A percentile compares a stretch with the other conserved stretches of the same genome.
Conservation (phyloP, 257 asterid genomes). For the Orobanche coerulescens region DNA sequence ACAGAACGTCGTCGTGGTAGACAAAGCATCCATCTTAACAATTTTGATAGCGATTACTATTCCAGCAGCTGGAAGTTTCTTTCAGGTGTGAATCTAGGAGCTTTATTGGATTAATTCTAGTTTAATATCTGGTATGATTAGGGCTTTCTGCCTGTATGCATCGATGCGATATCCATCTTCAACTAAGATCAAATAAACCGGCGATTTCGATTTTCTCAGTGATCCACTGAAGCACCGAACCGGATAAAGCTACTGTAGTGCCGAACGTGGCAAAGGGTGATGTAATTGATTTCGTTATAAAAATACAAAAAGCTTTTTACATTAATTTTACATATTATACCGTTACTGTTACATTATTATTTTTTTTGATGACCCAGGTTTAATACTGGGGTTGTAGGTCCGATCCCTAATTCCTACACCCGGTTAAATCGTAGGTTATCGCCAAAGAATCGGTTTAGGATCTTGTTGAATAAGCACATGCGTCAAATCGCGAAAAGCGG, state of each 20-base stretch:
- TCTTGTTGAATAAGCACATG: no score
- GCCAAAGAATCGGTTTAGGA: no score
- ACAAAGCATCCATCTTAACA: constrained; percentile 46
- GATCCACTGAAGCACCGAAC: constrained; percentile 25
- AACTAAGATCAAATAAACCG: constrained; percentile 27
- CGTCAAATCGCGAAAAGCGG: no score
- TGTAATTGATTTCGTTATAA: no score
- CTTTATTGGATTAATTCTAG: constrained; percentile 12
- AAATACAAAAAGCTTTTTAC: no score
- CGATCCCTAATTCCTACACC: no score
- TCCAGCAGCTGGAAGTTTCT: background rate
- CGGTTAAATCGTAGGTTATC: no score
- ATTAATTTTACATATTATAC: no score
- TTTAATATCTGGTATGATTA: constrained; percentile 3
- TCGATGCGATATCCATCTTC: constrained; percentile 8
- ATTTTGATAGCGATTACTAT: background rate
- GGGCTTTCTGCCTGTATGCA: constrained; percentile 20
- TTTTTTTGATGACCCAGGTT: no score
- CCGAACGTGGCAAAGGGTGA: no score
- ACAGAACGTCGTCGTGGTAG: constrained; percentile 55
- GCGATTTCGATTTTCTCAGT: constrained; percentile 13
- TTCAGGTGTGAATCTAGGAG: constrained; percentile 2
- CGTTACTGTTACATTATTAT: no score
- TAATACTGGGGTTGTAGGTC: no score
- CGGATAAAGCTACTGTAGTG: constrained; percentile 6